phyloP scores from a whole-genome alignment of 2,329 filamentous ascomycete species.

The Neurospora crassa region DNA sequence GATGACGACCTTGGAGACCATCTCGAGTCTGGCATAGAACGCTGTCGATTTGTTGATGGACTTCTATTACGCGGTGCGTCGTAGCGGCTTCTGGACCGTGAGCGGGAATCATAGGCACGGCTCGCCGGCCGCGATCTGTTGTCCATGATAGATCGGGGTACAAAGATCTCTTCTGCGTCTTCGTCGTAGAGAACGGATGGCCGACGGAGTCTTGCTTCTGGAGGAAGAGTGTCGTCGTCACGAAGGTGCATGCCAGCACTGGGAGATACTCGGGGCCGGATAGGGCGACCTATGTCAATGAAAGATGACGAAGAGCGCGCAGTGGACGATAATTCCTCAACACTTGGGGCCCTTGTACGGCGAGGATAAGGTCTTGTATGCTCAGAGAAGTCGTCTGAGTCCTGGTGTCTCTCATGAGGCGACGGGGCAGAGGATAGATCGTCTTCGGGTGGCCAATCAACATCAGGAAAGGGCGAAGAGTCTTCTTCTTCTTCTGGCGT shows the following conservation, averaged over 20 bases:
- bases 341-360: background rate
- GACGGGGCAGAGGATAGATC: background rate
- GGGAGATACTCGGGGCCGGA: background rate
- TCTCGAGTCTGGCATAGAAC: constrained; percentile 12
- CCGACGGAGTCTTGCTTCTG: background rate
- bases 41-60: background rate
- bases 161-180: background rate
- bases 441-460: background rate
- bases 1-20: constrained; percentile 10
- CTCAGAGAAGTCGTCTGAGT: background rate
- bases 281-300: background rate
- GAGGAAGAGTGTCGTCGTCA: background rate
- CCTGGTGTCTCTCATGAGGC: background rate
- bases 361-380: background rate
- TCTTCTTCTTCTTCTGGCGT: background rate
- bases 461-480: background rate
- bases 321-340: background rate
- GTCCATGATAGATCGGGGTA: background rate
- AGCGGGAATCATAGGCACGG: constrained; percentile 14
- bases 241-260: background rate
- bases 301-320: background rate
- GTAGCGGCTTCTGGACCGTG: constrained; percentile 21
- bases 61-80: constrained; percentile 5
- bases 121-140: background rate
- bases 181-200: background rate